A percentile compares a stretch with the other conserved stretches of the same genome.
Conservation (phyloP, 495 filamentous ascomycete genomes). For the Cercophora sp. region DNA sequence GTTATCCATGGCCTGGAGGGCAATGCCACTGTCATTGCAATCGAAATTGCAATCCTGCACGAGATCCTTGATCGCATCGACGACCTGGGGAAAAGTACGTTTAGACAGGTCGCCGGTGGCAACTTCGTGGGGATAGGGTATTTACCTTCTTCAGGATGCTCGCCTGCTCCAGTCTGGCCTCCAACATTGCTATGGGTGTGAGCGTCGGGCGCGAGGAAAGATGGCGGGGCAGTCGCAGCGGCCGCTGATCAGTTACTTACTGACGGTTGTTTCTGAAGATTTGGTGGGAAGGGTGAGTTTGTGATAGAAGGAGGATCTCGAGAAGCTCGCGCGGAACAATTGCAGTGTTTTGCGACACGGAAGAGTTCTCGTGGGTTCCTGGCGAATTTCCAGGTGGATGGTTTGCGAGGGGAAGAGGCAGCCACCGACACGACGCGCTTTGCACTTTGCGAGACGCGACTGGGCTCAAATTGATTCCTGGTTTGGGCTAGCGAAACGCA, state of each 20-base stretch:
- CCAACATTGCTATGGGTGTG: constrained; percentile 61
- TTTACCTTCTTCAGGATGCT: constrained; percentile 89
- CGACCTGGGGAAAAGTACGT: constrained; percentile 56
- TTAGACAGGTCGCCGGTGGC: neutral
- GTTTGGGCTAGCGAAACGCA: constrained; percentile 8
- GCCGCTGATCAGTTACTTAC: constrained; percentile 7
- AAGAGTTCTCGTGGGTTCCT: constrained; percentile 7
- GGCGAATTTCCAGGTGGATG: no score
- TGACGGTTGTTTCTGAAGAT: neutral
- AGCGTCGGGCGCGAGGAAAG: constrained; percentile 10
- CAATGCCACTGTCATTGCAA: constrained; percentile 99
- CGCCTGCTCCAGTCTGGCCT: constrained; percentile 94
- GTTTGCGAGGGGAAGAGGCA: constrained; percentile 14
- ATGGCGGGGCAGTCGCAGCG: neutral
- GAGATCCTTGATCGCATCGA: constrained; percentile 98
- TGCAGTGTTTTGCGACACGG: neutral
- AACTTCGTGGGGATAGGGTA: neutral
- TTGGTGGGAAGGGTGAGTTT: neutral
- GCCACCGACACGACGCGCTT: constrained; percentile 18
- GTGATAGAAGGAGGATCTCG: neutral
- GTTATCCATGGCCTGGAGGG: constrained; percentile 99
- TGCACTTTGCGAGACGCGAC: constrained; percentile 20
- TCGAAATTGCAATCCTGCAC: constrained; percentile 99
- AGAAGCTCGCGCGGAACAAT: neutral
- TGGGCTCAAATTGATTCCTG: constrained; percentile 27